A percentile compares a stretch with the other conserved stretches of the same genome.
Conservation (phyloP, 2,329 filamentous ascomycete species). For the Aspergillus awamori region DNA sequence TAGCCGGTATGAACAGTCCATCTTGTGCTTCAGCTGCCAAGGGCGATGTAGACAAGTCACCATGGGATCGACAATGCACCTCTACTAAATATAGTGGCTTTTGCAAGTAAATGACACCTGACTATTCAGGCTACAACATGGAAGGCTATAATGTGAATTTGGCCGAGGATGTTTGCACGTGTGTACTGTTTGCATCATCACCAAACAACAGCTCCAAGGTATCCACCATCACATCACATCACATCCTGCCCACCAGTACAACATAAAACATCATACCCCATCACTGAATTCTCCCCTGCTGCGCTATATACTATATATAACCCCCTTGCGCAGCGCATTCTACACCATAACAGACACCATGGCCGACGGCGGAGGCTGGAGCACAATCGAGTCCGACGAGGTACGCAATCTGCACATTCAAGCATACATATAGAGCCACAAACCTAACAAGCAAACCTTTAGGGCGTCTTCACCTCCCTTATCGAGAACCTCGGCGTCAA, state of each 20-base stretch:
- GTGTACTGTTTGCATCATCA: constrained; percentile 8
- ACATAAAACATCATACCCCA: neutral
- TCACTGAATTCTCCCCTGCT: neutral
- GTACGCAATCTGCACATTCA: constrained; percentile 55
- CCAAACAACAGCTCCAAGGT: constrained; percentile 9
- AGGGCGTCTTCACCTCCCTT: constrained; percentile 97
- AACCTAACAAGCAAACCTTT: constrained; percentile 25
- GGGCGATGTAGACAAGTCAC: no score
- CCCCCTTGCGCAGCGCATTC: neutral
- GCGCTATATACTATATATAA: neutral
- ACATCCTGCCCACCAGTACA: neutral
- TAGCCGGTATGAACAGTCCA: no score
- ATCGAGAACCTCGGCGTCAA: constrained; percentile 90
- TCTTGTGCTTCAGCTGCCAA: no score
- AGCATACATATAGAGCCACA: constrained; percentile 1
- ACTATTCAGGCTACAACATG: neutral
- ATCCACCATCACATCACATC: neutral
- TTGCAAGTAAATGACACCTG: neutral
- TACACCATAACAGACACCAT: constrained; percentile 54
- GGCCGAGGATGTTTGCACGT: neutral
- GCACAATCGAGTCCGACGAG: constrained; percentile 96
- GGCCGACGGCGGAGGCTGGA: constrained; percentile 74
- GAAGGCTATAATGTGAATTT: neutral
- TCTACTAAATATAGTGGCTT: no score
- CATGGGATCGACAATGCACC: neutral